Evolutionary conservation across 768 basidiomycete genomes (phyloP), one percentile per base, ranked within the genome.

Genomic region (Suillus hirtellus): DNA sequence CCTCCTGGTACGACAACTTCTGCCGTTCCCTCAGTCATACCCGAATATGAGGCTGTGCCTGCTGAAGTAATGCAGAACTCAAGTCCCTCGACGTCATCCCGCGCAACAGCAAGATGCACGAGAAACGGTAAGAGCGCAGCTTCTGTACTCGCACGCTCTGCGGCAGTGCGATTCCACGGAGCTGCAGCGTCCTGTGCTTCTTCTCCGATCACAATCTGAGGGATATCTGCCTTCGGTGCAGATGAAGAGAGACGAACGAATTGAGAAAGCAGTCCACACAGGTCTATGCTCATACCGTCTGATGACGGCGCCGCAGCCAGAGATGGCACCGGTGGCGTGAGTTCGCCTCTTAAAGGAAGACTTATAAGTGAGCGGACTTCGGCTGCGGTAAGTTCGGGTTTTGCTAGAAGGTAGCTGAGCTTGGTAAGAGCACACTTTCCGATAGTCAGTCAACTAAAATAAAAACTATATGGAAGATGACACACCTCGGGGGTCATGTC

Each of bases 401-500:
- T 96, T 7, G 93, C 93, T 40, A 97, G 82, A 15, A 98, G 84
- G 71, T 97, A 98, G 53, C 90, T 84, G 17, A 98, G 82, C 77
- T 98, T 98, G 15, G 93, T 83, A 21, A 97, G 84, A 2, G 95
- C 95, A 64, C 93, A 93, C 94, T 96, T 62, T 9, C 19, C 10
- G 21, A 54, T 60, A 24, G 60, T n/a, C 10, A 38, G 46, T 67
- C 19, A 67, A 60, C 21, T 38, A 44, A 15, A 44, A 50, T 17
- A 50, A 12, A 15, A 15, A 38, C 49, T 14, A 27, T 10, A 60
- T 31, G 0, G 46, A 56, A 53, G 10, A 46, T 17, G n/a, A 63
- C 76, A 44, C 64, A 92, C 93, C 85, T 96, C 94, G n/a, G 94
- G 92, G 1, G 95, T 97, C 95, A 96, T 96, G 73, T 97, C 95